Base-by-base conservation (phyloP, 441 rosid species). In the Viola pubescens region DNA sequence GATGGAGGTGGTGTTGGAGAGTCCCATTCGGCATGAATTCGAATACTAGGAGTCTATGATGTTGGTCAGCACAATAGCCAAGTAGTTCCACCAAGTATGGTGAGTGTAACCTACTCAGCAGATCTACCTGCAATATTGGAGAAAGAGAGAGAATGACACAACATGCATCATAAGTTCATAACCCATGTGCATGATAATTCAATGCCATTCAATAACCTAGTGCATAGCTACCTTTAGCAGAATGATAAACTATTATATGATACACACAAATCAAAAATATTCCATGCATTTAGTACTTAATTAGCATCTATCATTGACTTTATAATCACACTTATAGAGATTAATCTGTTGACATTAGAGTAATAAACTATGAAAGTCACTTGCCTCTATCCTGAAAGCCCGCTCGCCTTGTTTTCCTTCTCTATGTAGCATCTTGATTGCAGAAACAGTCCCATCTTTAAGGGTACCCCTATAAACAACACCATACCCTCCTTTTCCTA, bases 31-130 rank as follows among this genome's bases (percentile, higher is more conserved):
- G 81, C 96, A 88, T 87, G 75, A 74, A 82, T 55, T 88, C 89
- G 66, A 77, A 81, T 45, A 91, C 65, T 0, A 91, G 73, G 52
- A 91, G 76, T 64, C 98, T 83, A 50, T 91, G 95, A 66, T 79
- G 63, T 63, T 82, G 89, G 76, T 91, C 98, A 41, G 98, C 98
- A 76, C 98, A 91, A 48, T 91, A 91, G 63, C 98, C 95, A 43
- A 88, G 77, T 48, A 91, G 78, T 64, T 88, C 89, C 70, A 86
- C 95, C 70, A 91, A 68, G 66, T 83, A 81, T 43, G 92, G 92
- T 47, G 89, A 88, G 43, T 82, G 87, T 71, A 87, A 73, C 60
- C 89, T 81, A 75, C 96, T 82, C n/a, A 91, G 73, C 47, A 91
- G 80, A 75, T 91, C 98, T 54, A 91, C 96, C 98, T 91, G 80